Base-by-base conservation (phyloP, 2,329 filamentous ascomycete genomes). In the Kalaharituber pfeilii region DNA sequence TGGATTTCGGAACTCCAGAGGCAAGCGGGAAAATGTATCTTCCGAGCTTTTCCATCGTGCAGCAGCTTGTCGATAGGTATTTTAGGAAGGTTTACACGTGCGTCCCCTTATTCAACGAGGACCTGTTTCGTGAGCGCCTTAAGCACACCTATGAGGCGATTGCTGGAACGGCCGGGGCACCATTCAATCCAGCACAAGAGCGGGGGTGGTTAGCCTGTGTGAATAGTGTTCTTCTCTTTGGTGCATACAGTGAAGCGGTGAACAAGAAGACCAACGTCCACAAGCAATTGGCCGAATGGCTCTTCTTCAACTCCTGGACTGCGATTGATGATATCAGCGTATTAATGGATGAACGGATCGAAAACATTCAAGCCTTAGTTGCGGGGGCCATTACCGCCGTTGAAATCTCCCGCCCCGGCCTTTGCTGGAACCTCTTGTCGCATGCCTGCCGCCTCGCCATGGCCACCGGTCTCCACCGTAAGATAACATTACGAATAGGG, bases 371-470 rank as follows among this genome's bases (percentile, higher is more conserved):
- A 39, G 33, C 33, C 4, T 18, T 39, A 3, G 39, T 11, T 1
- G 18, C 51, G 15, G 50, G 81, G 77, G 72, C 76, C 3, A 67
- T 77, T n/a, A 77, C 81, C 60, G 73, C 78, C 11, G 73, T 81
- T 49, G 78, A 82, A 57, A 71, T 75, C 13, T 79, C 77, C 2
- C 76, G 77, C 36, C 77, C 78, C 0, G 78, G 77, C 0, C 70
- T 82, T 2, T 77, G 76, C n/a, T 80, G 78, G 74, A 75, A 77
- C n/a, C 68, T 82, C 18, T 75, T 73, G 22, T 75, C 74, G 5
- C 72, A 73, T 18, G 79, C 79, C 0, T 74, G 75, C 11, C 72
- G 76, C 52, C 69, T 83, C 52, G 80, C 77, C 58, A 77, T 79
- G 60, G 75, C 75, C 0, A 72, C 80, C 3, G 79, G 79, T 2